Conservation (phyloP, 2,329 filamentous ascomycete genomes). For the Aspergillus transmontanensis region DNA sequence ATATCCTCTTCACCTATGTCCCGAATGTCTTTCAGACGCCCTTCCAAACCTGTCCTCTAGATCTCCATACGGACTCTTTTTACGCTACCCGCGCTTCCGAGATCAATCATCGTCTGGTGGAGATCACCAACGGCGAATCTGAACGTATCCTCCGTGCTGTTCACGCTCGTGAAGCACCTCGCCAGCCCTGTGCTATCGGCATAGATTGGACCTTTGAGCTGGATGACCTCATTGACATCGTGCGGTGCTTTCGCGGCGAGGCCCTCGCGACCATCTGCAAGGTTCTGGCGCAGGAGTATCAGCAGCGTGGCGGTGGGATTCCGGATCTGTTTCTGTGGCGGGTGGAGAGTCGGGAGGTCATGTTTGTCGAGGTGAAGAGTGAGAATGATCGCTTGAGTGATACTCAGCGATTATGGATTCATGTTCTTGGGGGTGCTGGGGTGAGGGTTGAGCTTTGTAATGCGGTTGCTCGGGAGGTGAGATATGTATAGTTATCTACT, state of each 20-base stretch:
- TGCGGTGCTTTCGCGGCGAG: conserved; percentile 74
- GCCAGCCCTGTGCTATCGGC: conserved; percentile 82
- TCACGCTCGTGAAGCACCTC: conserved; percentile 68
- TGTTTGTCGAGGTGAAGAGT: conserved; percentile 80
- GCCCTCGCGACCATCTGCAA: conserved; percentile 85
- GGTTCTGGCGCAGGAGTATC: conserved; percentile 94
- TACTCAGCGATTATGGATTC: conserved; percentile 94
- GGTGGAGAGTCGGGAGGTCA: conserved; percentile 60
- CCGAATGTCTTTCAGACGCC: conserved; percentile 97
- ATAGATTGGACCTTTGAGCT: conserved; percentile 87
- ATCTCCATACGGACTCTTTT: conserved; percentile 91
- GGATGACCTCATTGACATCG: conserved; percentile 77
- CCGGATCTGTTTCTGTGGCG: conserved; percentile 93
- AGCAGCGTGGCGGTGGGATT: conserved; percentile 79
- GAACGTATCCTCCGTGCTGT: conserved; percentile 67
- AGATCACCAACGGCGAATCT: conserved; percentile 82
- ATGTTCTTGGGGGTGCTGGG: conserved; percentile 83
- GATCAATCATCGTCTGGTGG: conserved; percentile 82
- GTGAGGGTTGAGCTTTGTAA: conserved; percentile 80
- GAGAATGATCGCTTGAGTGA: conserved; percentile 93
- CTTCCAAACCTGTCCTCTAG: conserved; percentile 90
- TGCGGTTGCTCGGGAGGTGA: conserved; percentile 61
- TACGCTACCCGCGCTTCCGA: conserved; percentile 82
- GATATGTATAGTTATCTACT: conserved; percentile 1
- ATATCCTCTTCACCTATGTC: conserved; percentile 88